A percentile compares a stretch with the other conserved stretches of the same genome.
phyloP scores from a whole-genome alignment of 108 stramenopile genomes.

The Nannochloropsis salina region DNA sequence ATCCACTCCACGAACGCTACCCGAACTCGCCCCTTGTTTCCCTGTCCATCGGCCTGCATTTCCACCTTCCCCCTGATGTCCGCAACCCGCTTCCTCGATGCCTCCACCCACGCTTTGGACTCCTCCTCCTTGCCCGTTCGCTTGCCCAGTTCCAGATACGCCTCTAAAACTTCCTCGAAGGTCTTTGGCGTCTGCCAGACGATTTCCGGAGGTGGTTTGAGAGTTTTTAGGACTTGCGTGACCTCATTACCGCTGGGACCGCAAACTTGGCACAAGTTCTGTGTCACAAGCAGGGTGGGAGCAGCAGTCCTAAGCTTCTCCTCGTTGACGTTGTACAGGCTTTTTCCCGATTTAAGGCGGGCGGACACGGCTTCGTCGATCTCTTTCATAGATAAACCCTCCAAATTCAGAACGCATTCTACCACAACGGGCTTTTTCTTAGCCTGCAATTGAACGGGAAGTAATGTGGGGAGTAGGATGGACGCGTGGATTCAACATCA shows the following conservation, averaged over 20 bases:
- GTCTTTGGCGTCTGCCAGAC: not conserved
- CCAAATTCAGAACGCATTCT: not conserved
- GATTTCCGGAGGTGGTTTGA: not conserved
- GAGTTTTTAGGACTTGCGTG: not conserved
- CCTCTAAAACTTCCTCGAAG: not conserved
- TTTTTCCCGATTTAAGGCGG: constrained; percentile 50
- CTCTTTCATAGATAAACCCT: constrained; percentile 35
- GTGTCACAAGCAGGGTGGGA: constrained; percentile 73
- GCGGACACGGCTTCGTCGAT: constrained; percentile 57
- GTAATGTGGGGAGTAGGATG: constrained; percentile 10
- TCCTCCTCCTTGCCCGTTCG: constrained; percentile 26
- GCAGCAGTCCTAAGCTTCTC: constrained; percentile 51
- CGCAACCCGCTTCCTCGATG: not conserved
- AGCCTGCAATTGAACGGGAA: not conserved
- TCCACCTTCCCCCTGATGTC: not conserved
- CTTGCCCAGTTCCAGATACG: constrained; percentile 32
- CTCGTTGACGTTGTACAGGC: constrained; percentile 63
- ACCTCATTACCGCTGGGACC: constrained; percentile 1
- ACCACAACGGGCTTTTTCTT: not conserved
- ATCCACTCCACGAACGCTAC: constrained; percentile 81
- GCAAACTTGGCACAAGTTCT: constrained; percentile 46
- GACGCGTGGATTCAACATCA: not conserved
- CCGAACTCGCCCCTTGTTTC: constrained; percentile 30
- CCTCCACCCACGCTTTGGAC: not conserved
- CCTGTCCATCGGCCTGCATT: not conserved